A percentile compares a stretch with the other conserved stretches of the same genome.
Evolutionary conservation across 2,329 filamentous ascomycete species (phyloP).

Genomic region (Ophiosphaerella herpotricha): DNA sequence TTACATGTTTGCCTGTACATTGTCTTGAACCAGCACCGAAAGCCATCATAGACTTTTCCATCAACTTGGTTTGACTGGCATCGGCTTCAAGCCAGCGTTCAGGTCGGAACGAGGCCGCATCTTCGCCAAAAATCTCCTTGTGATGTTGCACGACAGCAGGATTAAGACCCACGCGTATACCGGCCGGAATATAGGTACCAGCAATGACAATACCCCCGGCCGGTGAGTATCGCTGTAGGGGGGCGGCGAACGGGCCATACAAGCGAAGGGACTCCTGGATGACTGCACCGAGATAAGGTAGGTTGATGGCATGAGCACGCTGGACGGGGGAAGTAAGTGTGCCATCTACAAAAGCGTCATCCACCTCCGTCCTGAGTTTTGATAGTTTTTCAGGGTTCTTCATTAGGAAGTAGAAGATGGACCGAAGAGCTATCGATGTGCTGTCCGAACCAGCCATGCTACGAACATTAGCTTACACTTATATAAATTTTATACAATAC

Average conservation of each 20-base stretch:
- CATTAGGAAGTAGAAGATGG: conserved; percentile 48
- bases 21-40: conserved; percentile 72
- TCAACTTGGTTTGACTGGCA: conserved; percentile 62
- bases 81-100: conserved; percentile 65
- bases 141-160: conserved; percentile 75
- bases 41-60: conserved; percentile 70
- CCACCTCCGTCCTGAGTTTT: conserved; percentile 21
- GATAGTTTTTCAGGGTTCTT: conserved; percentile 30
- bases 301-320: conserved; percentile 59
- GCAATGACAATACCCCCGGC: conserved; percentile 64
- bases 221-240: conserved; percentile 73
- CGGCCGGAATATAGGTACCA: conserved; percentile 65
- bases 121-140: conserved; percentile 67
- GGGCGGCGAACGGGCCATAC: conserved; percentile 72
- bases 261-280: conserved; percentile 78
- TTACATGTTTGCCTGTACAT: conserved; percentile 63
- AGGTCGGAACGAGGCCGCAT: conserved; percentile 67
- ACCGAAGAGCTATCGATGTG: conserved; percentile 39
- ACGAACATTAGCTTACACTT: not conserved
- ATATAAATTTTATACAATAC: conserved; percentile 4
- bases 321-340: conserved; percentile 15
- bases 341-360: conserved; percentile 16
- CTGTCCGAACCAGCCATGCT: conserved; percentile 45
- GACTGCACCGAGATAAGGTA: conserved; percentile 75
- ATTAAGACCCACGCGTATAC: conserved; percentile 73